These are phyloP conservation scores for Paracoccidioides brasiliensis DNA, from an alignment of 2,329 filamentous ascomycete species.

Conservation along the genomic window DNA sequence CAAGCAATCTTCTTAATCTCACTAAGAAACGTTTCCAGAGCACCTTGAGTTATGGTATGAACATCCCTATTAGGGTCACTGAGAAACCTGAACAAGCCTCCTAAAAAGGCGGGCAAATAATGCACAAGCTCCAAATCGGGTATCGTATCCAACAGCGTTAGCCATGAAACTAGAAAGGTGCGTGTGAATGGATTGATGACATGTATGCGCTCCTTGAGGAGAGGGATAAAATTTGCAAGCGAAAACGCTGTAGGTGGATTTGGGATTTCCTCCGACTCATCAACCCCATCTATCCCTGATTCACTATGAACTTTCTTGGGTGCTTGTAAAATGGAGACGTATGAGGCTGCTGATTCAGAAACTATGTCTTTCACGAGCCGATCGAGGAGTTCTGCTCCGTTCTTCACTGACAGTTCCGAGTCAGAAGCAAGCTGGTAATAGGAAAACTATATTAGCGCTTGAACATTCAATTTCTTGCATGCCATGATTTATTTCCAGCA, in stretches of 20 bases:
- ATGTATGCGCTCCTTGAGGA: conserved; percentile 86
- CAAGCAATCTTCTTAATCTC: conserved; percentile 92
- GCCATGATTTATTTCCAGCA: conserved; percentile 9
- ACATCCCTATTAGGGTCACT: conserved; percentile 87
- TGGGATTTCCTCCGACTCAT: conserved; percentile 24
- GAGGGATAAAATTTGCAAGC: conserved; percentile 75
- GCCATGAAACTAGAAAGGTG: conserved; percentile 92
- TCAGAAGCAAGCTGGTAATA: conserved; percentile 69
- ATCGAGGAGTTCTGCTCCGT: conserved; percentile 89
- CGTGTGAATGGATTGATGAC: conserved; percentile 90
- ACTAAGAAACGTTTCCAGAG: conserved; percentile 75
- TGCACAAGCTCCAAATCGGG: conserved; percentile 90
- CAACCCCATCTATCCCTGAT: conserved; percentile 27
- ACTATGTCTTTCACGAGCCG: conserved; percentile 93
- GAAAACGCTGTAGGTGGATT: conserved; percentile 82
- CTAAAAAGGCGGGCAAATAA: conserved; percentile 82
- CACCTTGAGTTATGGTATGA: conserved; percentile 80
- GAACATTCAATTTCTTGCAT: neutral
- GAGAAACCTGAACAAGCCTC: conserved; percentile 78
- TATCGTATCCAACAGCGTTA: conserved; percentile 87
- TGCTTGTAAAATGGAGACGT: conserved; percentile 73
- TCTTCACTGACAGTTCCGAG: conserved; percentile 93
- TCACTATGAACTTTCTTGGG: conserved; percentile 32
- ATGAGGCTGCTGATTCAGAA: conserved; percentile 84
- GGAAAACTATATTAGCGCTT: neutral